phyloP scores from a whole-genome alignment of 495 filamentous ascomycete genomes.

The Corynascus novoguineensis region DNA sequence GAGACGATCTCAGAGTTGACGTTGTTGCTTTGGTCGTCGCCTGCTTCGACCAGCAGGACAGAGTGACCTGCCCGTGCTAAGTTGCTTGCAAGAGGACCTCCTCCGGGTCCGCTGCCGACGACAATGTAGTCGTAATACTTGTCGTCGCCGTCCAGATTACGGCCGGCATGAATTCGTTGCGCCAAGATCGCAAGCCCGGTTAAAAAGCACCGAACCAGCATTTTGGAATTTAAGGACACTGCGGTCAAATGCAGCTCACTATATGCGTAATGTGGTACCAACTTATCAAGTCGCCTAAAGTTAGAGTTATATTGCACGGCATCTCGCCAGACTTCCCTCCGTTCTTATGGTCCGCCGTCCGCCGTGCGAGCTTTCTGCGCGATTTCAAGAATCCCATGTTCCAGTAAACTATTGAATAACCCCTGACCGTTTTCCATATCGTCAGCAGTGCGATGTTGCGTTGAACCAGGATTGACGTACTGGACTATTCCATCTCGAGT shows the following conservation, averaged over 20 bases:
- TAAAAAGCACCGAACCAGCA: background rate
- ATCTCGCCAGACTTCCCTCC: too few species aligned
- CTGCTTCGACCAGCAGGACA: slow-evolving; percentile 54
- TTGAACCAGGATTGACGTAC: background rate
- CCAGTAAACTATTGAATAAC: background rate
- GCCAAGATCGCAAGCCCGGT: background rate
- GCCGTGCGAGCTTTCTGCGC: too few species aligned
- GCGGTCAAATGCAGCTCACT: too few species aligned
- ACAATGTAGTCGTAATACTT: slow-evolving; percentile 35
- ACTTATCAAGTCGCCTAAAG: background rate
- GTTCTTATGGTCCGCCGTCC: too few species aligned
- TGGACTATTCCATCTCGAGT: background rate
- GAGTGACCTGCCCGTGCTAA: slow-evolving; percentile 53
- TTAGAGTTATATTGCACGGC: background rate
- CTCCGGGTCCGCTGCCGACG: slow-evolving; percentile 47
- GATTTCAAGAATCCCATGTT: background rate
- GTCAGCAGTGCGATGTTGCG: background rate
- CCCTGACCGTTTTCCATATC: background rate
- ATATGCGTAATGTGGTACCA: too few species aligned
- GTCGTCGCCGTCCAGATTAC: background rate
- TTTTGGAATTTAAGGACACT: background rate
- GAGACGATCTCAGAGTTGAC: background rate
- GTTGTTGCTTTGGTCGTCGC: slow-evolving; percentile 33
- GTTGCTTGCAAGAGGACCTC: slow-evolving; percentile 51
- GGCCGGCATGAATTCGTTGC: background rate